These are phyloP conservation scores for Primulina huaijiensis DNA, from an alignment of 257 asterid species.

Conservation along the genomic window DNA sequence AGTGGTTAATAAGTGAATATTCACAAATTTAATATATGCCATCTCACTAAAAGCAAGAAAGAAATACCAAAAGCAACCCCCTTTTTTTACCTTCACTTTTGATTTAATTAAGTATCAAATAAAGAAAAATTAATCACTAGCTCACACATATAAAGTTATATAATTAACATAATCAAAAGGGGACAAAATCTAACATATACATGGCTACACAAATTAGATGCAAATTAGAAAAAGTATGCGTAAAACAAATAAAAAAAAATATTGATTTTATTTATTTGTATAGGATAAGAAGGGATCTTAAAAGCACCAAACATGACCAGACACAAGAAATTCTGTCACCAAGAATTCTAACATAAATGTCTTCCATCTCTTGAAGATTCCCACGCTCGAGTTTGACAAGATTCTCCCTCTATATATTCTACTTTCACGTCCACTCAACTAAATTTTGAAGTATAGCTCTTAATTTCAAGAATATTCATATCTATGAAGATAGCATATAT, in stretches of 20 bases:
- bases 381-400: conserved; percentile 21
- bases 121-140: neutral
- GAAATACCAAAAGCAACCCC: neutral
- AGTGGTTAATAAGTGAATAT: too few species aligned
- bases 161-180: neutral
- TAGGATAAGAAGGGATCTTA: conserved; percentile 25
- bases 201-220: neutral
- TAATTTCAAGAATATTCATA: neutral
- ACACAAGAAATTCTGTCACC: conserved; percentile 31
- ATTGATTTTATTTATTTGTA: neutral
- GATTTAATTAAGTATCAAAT: too few species aligned
- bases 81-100: neutral
- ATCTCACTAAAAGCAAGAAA: neutral
- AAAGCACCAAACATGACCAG: conserved; percentile 32
- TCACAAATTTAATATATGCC: neutral
- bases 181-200: neutral
- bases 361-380: conserved; percentile 27
- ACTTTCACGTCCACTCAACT: too few species aligned
- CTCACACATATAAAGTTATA: neutral
- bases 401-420: neutral
- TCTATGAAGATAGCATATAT: too few species aligned
- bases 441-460: neutral
- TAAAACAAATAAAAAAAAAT: neutral
- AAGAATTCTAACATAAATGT: conserved; percentile 21
- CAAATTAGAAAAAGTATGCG: neutral